phyloP scores from a whole-genome alignment of 352 stramenopile species.

The Pythium monospermum region DNA sequence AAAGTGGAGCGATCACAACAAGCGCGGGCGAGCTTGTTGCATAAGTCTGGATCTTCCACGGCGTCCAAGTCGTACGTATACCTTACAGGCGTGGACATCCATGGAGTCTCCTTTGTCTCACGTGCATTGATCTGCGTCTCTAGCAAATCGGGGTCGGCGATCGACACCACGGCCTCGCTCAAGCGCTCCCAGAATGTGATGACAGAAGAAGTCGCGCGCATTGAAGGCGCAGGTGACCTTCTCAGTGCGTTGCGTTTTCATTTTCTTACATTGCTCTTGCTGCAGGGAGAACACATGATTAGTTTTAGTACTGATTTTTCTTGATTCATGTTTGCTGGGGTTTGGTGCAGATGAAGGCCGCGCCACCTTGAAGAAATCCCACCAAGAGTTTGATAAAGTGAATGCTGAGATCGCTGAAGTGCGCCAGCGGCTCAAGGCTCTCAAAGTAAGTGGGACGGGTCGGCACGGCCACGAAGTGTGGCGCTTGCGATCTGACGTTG shows the following conservation, averaged over 20 bases:
- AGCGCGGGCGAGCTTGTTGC: constrained; percentile 40
- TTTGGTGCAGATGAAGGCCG: constrained; percentile 40
- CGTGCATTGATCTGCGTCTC: no score
- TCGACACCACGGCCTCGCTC: constrained; percentile 58
- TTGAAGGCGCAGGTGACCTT: constrained; percentile 57
- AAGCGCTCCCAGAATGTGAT: constrained; percentile 64
- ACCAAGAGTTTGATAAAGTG: constrained; percentile 54
- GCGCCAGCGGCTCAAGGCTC: constrained; percentile 48
- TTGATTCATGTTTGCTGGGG: neutral
- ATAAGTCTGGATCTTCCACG: constrained; percentile 22
- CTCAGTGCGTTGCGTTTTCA: no score
- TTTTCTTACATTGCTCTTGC: no score
- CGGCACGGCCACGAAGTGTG: no score
- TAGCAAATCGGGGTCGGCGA: constrained; percentile 26
- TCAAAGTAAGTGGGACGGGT: constrained; percentile 29
- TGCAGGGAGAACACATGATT: no score
- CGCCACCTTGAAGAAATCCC: constrained; percentile 49
- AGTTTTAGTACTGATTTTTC: no score
- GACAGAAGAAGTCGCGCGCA: constrained; percentile 67
- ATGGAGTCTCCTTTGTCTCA: no score
- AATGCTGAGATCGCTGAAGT: constrained; percentile 55
- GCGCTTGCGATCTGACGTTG: no score
- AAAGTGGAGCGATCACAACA: constrained; percentile 56
- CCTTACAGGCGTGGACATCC: no score
- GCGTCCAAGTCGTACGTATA: no score